Evolutionary conservation across 2,329 filamentous ascomycete genomes (phyloP), one percentile per base, ranked within the genome.

Genomic region (Arthrobotrys sphaeroides): DNA sequence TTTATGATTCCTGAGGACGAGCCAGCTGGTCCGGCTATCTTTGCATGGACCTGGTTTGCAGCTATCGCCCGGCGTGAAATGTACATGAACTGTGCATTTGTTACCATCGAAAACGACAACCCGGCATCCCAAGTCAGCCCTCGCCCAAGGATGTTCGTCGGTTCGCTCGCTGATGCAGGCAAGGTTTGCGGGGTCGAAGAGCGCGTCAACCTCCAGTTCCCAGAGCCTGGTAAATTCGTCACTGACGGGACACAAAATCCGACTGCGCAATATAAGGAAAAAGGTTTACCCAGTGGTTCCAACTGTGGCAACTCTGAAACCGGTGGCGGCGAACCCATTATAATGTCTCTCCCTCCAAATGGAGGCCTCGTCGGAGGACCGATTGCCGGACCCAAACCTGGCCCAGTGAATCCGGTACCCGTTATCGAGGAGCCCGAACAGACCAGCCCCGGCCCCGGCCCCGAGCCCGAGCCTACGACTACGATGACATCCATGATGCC

Each of bases 81-180:
- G 87, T 95, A 95, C 86, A 93, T 93, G 90, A 92, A 93, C 83
- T 95, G 92, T 80, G 91, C 91, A 5, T 85, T 87, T 60, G 87
- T 94, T 79, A 88, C 87, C 77, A 89, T 93, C 80, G 82, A 81
- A 65, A 82, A 82, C 26, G 81, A 82, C 55, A 66, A 62, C 16
- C 42, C 59, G 1, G 43, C 31, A 10, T 13, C 51, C 16, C 16
- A 43, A 20, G 7, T 24, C 16, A 60, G 16, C 24, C 4, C 20
- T 12, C 62, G 59, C n/a, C 73, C 73, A 3, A 2, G 16, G 13
- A 77, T 77, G 59, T 77, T 77, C 51, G 55, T 77, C 10, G 73
- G 66, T 6, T 40, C 53, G n/a, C 20, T 72, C 20, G 33, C 47
- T 3, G 10, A 22, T 1, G 73, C 51, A 3, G 26, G 5, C 10